Percentiles rank a stretch among this genome's conserved stretches.
Conservation (phyloP, 345 rosid species). For the Psidium guajava region DNA sequence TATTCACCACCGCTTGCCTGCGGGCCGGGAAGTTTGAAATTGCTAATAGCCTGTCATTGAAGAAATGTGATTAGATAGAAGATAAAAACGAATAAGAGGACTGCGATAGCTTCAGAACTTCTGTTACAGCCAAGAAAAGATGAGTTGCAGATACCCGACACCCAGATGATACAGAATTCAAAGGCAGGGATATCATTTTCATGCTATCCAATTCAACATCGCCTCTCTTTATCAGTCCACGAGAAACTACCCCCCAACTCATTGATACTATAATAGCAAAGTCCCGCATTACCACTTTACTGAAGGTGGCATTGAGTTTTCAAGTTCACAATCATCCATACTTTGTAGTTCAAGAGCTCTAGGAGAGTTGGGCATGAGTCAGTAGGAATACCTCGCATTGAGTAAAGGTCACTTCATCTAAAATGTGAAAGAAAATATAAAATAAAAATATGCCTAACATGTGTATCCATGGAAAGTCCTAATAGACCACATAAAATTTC, state of each 20-base stretch:
- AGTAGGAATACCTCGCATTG: neutral
- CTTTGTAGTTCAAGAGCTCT: neutral
- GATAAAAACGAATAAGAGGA: neutral
- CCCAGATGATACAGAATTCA: neutral
- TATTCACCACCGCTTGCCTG: constrained; percentile 42
- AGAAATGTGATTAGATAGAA: neutral
- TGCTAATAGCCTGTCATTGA: constrained; percentile 50
- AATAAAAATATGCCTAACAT: neutral
- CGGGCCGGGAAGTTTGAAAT: constrained; percentile 71
- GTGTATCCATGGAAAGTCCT: neutral
- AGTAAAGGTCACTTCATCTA: neutral
- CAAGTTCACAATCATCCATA: neutral
- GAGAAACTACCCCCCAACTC: neutral
- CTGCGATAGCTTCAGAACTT: neutral
- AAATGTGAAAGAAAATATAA: neutral
- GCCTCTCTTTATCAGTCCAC: neutral
- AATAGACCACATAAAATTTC: neutral
- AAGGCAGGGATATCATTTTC: neutral
- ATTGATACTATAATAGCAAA: neutral
- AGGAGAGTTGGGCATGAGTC: neutral
- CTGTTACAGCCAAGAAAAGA: neutral
- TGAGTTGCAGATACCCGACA: neutral
- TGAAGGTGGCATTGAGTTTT: neutral
- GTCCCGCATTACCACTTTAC: neutral
- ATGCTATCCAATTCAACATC: neutral